These are phyloP conservation scores for Eragrostis nindensis DNA, from an alignment of 176 grass and related monocot species.

Conservation along the genomic window DNA sequence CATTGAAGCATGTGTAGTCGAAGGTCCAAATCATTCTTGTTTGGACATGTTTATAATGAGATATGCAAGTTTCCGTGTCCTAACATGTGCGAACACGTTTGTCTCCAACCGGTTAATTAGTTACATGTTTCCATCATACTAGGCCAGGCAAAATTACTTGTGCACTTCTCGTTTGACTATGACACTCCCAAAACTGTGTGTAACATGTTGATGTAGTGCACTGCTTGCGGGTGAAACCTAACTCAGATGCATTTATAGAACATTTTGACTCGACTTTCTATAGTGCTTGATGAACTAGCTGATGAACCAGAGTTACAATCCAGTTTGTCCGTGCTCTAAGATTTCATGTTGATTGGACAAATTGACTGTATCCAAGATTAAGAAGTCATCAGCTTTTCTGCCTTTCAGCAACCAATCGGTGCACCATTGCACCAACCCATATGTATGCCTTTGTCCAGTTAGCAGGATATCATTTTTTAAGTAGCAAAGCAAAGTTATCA, in stretches of 20 bases:
- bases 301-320: background rate
- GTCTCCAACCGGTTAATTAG: background rate
- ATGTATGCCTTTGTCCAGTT: conserved; percentile 23
- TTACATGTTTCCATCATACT: background rate
- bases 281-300: background rate
- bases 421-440: conserved; percentile 28
- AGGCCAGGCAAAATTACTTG: background rate
- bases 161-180: background rate
- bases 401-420: conserved; percentile 11
- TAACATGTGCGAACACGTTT: background rate
- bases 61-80: background rate
- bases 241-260: conserved; percentile 7
- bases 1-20: background rate
- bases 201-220: background rate
- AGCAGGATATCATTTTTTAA: conserved; percentile 55
- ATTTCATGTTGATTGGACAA: background rate
- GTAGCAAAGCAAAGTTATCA: conserved; percentile 44
- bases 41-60: background rate
- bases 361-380: background rate
- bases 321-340: conserved; percentile 6
- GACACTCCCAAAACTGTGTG: background rate
- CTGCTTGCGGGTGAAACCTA: background rate
- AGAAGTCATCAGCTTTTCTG: conserved; percentile 13
- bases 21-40: background rate
- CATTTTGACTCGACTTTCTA: conserved; percentile 6